Conservation (phyloP, 1,139 yeast species). For the Saccharomyces hybrid region DNA sequence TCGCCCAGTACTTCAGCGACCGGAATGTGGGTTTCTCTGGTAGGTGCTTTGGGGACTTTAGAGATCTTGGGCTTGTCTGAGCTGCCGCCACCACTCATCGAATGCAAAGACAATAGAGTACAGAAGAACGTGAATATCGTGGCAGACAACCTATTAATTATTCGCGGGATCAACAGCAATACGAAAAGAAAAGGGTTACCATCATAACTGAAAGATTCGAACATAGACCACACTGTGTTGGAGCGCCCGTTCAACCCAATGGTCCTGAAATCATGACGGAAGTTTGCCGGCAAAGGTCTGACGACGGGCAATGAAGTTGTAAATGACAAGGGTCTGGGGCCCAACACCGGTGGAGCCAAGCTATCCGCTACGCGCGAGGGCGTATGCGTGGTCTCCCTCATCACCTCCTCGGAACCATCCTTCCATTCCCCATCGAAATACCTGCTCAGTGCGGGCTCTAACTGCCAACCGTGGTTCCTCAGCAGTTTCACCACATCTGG, state of each 20-base stretch:
- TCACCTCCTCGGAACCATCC: conserved; percentile 20
- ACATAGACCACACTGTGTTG: conserved; percentile 8
- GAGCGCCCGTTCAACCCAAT: conserved; percentile 19
- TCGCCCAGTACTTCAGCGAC: not conserved
- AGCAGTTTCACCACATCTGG: conserved; percentile 31
- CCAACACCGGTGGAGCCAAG: conserved; percentile 5
- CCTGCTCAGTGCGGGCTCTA: conserved; percentile 35
- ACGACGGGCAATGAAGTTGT: conserved; percentile 23
- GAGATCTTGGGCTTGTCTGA: conserved; percentile 8
- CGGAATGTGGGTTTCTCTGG: not conserved
- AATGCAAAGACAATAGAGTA: conserved; percentile 3
- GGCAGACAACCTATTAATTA: not conserved
- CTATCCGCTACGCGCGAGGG: conserved; percentile 13
- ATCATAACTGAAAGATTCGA: conserved; percentile 2
- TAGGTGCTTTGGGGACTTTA: conserved; percentile 20
- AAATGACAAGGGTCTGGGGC: not conserved
- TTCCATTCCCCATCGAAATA: conserved; percentile 36
- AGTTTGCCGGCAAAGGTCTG: conserved; percentile 28
- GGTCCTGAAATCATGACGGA: conserved; percentile 20
- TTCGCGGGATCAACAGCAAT: conserved; percentile 22
- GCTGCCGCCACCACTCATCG: conserved; percentile 5
- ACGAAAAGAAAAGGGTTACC: conserved; percentile 16
- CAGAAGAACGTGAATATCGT: conserved; percentile 5
- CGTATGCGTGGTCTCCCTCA: conserved; percentile 16
- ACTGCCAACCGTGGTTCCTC: conserved; percentile 35